Evolutionary conservation across 2,329 filamentous ascomycete species (phyloP).

Genomic region (Ophiostoma ips): DNA sequence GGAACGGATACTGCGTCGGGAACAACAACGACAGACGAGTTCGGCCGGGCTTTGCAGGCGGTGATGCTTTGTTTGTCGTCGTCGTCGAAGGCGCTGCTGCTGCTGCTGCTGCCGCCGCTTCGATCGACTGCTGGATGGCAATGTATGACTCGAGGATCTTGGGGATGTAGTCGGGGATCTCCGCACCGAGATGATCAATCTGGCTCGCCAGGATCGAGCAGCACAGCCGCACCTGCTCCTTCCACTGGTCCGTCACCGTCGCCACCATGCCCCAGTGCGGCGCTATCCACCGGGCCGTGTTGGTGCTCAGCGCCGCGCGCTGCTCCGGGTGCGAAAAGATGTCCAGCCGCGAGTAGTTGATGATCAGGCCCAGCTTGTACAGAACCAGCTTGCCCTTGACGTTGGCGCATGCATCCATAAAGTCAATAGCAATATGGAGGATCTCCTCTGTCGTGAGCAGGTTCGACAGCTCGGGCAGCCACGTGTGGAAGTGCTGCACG

Average conservation of each 20-base stretch:
- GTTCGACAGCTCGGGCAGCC: conserved; percentile 79
- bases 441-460: conserved; percentile 73
- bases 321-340: conserved; percentile 72
- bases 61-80: not conserved
- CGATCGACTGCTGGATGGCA: conserved; percentile 47
- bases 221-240: conserved; percentile 83
- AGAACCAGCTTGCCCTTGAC: conserved; percentile 85
- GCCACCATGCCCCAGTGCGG: conserved; percentile 79
- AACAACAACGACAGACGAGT: conserved; percentile 75
- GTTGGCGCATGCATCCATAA: conserved; percentile 76
- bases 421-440: conserved; percentile 78
- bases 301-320: conserved; percentile 57
- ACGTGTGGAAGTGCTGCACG: conserved; percentile 92
- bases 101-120: conserved; percentile 8
- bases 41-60: conserved; percentile 28
- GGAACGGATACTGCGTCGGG: conserved; percentile 80
- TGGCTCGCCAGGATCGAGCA: conserved; percentile 87
- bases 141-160: conserved; percentile 86
- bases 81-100: not conserved
- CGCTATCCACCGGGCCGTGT: conserved; percentile 79
- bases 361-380: conserved; percentile 84
- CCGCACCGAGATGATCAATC: conserved; percentile 60
- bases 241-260: conserved; percentile 70
- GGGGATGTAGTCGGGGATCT: conserved; percentile 78
- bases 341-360: conserved; percentile 74